A percentile compares a stretch with the other conserved stretches of the same genome.
These are phyloP conservation scores for Zanthoxylum bungeanum DNA, from an alignment of 345 rosid species.

Conservation along the genomic window DNA sequence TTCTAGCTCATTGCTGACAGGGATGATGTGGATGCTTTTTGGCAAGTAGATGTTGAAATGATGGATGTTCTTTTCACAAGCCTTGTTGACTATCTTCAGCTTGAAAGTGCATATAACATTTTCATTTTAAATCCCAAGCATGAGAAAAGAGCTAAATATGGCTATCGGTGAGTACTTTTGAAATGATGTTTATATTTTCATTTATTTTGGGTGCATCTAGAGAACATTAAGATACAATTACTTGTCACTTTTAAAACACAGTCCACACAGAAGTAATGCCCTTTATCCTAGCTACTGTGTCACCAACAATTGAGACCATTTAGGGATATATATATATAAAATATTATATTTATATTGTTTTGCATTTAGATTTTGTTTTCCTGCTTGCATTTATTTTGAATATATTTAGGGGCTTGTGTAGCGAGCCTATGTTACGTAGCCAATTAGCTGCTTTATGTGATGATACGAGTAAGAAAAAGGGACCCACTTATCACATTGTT, in stretches of 20 bases:
- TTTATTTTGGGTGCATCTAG: background rate
- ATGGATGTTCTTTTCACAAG: conserved; percentile 81
- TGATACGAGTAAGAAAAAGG: background rate
- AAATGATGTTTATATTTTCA: conserved; percentile 5
- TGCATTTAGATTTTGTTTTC: background rate
- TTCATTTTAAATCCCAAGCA: conserved; percentile 79
- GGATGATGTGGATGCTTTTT: conserved; percentile 48
- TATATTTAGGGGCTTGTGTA: background rate
- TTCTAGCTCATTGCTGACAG: conserved; percentile 43
- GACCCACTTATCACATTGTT: background rate
- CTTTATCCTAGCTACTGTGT: background rate
- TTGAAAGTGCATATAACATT: conserved; percentile 81
- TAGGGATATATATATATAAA: background rate
- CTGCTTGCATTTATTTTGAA: background rate
- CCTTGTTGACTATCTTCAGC: conserved; percentile 87
- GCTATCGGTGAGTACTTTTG: conserved; percentile 63
- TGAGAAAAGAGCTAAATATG: conserved; percentile 65
- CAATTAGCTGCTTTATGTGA: background rate
- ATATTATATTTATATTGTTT: too few species aligned
- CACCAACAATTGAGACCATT: background rate
- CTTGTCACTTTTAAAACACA: background rate
- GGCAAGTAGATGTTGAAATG: conserved; percentile 91
- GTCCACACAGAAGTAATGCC: background rate
- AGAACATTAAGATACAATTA: background rate
- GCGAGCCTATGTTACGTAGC: background rate